phyloP scores from a whole-genome alignment of 2,329 filamentous ascomycete species.

The Botrytis sinoallii region DNA sequence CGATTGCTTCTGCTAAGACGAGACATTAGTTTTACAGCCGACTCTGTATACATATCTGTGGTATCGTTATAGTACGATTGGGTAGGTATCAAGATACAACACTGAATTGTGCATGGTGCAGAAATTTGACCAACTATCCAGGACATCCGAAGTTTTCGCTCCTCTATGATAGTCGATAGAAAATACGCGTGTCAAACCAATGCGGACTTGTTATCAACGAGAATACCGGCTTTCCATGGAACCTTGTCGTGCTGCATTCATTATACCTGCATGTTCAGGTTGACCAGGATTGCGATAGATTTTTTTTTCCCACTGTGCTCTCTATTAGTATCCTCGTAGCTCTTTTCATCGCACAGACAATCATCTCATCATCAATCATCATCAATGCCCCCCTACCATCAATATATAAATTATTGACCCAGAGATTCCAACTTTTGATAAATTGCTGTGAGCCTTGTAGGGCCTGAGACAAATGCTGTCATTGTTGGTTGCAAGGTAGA shows the following conservation, averaged over 20 bases:
- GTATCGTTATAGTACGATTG: not conserved
- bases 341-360: not conserved
- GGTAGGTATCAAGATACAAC: not conserved
- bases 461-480: not conserved
- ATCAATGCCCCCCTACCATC: not conserved
- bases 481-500: not conserved
- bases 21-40: conserved; percentile 5
- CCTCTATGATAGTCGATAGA: not conserved
- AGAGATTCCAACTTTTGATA: not conserved
- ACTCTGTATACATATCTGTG: not conserved
- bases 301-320: not conserved
- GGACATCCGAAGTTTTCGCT: not conserved
- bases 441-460: not conserved
- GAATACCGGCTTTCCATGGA: conserved; percentile 4
- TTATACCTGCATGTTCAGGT: not conserved
- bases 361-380: not conserved
- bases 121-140: conserved; percentile 2
- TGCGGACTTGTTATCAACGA: conserved; percentile 8
- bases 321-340: not conserved
- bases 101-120: not conserved
- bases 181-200: not conserved
- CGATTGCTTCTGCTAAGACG: conserved; percentile 9
- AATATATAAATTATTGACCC: not conserved
- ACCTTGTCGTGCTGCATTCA: not conserved
- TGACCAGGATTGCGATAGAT: not conserved